Base-by-base conservation (phyloP, 257 asterid genomes). In the Capsicum chinense region DNA sequence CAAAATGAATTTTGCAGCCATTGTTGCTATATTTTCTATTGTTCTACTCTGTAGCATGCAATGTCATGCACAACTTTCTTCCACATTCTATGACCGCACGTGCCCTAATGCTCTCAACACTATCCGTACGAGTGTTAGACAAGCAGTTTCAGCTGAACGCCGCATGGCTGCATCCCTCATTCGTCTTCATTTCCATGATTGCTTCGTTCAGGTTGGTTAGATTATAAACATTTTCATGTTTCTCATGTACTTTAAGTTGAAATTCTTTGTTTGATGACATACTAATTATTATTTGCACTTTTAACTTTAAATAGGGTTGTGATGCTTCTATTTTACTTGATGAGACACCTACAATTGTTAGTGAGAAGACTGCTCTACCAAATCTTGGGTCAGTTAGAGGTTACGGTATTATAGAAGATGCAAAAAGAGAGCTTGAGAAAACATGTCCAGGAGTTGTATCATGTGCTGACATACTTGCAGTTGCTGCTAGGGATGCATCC, bases 241-340 rank as follows among this genome's bases (percentile, higher is more conserved):
- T 12, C 47, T 3, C 44, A 39, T 10, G 3, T 66, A 6, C 73
- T 11, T 66, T 19, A 35, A 66, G 48, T 39, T 39, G 4, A 2
- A 39, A 26, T 26, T 26, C 33, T 26, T 26, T 26, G 44, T 39
- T 66, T 13, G 48, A 66, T 26, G 33, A 26, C 33, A 26, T 26
- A 26, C 33, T 26, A 66, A 6, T 66, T 12, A 57, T 57, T 57
- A 2, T 6, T 57, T 57, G 3, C 44, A 39, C 5, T 39, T 39
- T 44, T 9, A 44, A 47, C 58, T 10, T 5, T 71, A 16, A 26
- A 26, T 26, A 26, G 81, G 81, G 63, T 12, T 76, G 81, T 76
- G 81, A 76, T 52, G 81, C 81, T 50, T 76, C 81, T 76, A 76
- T 52, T 62, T 26, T 76, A 76, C 81, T 76, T 52, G 81, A 76